phyloP scores from a whole-genome alignment of 2,329 filamentous ascomycete species.

The Fusarium tuaranense region DNA sequence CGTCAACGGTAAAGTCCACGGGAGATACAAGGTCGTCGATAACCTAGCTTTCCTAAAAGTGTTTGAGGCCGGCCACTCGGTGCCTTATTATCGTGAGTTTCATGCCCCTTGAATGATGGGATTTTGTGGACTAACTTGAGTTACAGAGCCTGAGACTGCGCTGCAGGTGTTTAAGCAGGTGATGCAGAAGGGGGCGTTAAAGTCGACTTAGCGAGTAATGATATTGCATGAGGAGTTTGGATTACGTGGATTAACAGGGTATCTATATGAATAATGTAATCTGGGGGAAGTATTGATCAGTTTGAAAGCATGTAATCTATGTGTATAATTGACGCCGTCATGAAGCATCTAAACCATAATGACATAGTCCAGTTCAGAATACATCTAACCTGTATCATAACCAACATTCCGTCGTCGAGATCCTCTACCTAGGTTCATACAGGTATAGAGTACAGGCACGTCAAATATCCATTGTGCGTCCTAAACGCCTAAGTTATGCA shows the following conservation, averaged over 20 bases:
- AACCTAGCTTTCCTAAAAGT: slow-evolving; percentile 72
- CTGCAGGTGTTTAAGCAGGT: slow-evolving; percentile 44
- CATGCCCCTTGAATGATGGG: too few species aligned
- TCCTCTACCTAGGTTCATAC: not conserved
- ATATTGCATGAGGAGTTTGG: not conserved
- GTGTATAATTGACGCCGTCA: slow-evolving; percentile 1
- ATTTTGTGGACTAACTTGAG: slow-evolving; percentile 7
- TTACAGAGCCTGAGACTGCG: slow-evolving; percentile 42
- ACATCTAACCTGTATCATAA: not conserved
- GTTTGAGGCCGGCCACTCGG: slow-evolving; percentile 69
- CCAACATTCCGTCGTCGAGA: not conserved
- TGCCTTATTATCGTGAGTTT: slow-evolving; percentile 58
- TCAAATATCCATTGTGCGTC: slow-evolving; percentile 14
- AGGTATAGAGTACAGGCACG: slow-evolving; percentile 11
- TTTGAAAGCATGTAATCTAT: not conserved
- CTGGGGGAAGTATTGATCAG: not conserved
- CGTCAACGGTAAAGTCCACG: slow-evolving; percentile 59
- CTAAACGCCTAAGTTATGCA: slow-evolving; percentile 32
- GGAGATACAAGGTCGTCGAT: slow-evolving; percentile 60
- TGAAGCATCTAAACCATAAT: not conserved
- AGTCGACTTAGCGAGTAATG: slow-evolving; percentile 30
- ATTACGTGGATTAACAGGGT: not conserved
- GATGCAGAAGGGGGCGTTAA: slow-evolving; percentile 40
- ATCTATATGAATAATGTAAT: not conserved
- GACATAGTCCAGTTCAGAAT: not conserved